Evolutionary conservation across 768 basidiomycete species (phyloP), one percentile per base, ranked within the genome.

Genomic region (Russula dissimulans): DNA sequence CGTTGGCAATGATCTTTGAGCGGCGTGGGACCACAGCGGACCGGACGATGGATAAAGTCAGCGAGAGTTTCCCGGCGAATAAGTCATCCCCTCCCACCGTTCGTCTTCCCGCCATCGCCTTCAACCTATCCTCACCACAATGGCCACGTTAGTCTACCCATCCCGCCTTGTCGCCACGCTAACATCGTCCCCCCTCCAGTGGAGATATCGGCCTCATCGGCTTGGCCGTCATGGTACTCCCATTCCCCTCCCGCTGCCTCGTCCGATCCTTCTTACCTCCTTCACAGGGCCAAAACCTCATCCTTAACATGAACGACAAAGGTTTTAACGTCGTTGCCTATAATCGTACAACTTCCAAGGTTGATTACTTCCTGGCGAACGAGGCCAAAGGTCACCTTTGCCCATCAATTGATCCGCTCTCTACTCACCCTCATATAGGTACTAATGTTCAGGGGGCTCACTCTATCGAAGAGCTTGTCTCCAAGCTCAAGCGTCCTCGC

Each of bases 261-360:
- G 22, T 59, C 65, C 53, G 26, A 42, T 60, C 43, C 56, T 34
- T 61, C 50, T 57, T 62, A 54, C 22, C 36, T 47, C 38, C 10
- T 7, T 49, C 56, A 50, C 69, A 94, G 92, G 94, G 92, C 70
- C 94, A 95, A 84, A 97, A 95, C 74, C 74, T 97, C 71, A 95
- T 97, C 73, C 79, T 97, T 68, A 97, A 97, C 80, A 97, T 97
- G 91, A 97, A 97, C 74, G 97, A 99, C 81, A 99, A 99, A 77
- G 97, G 97, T 54, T 99, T 94, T 79, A 93, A 78, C 65, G 97
- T 99, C 69, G 87, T 93, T 67, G 93, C 91, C 12, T 99, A 89
- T 78, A 99, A 99, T 82, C 89, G 97, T 69, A 98, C 97, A 45
- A 89, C 86, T 63, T 86, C 84, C 77, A 99, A 99, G 75, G 94